Base-by-base conservation (phyloP, 2,329 filamentous ascomycete genomes). In the Neurospora sp. region DNA sequence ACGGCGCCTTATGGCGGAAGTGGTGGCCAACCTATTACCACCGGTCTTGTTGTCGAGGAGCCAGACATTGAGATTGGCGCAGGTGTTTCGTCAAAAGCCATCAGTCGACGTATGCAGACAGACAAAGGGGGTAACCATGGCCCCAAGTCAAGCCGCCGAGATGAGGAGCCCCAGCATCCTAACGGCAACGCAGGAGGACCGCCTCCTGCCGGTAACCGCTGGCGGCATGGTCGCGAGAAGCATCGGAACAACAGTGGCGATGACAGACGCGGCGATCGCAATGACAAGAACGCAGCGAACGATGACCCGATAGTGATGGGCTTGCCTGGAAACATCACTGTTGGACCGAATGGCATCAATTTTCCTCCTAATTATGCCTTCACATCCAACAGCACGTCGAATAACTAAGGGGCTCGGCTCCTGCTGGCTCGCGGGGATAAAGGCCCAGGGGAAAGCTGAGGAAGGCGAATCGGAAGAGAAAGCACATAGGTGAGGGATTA, bases 11-110 rank as follows among this genome's bases (percentile, higher is more conserved):
- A 91, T 78, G 96, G 96, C 74, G 96, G 96, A 69, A 97, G 92
- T 72, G 96, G 95, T 70, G 96, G 95, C 69, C 87, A 87, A 70
- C 83, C 88, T 1, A 92, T 99, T 71, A 90, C 93, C 77, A 84
- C 87, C 15, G 93, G 94, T 57, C 88, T 99, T 82, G 91, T 94
- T 6, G 91, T 99, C 36, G 96, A 99, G 79, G 96, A 99, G 81
- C 96, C 96, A 3, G 96, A 99, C 78, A 99, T 99, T 76, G 96
- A 99, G 81, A 99, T 99, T 70, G 96, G 96, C 68, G 94, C 95
- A 19, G 96, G 96, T 69, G 96, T 99, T 15, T 97, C 94, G 19
- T 97, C 93, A 62, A 99, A 99, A 84, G 93, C 88, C 46, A 90
- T 91, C 72, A 89, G 87, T 74, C 84, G 88, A 19, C 87, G 89